Base-by-base conservation (phyloP, 2,329 filamentous ascomycete species). In the Aspergillus chevalieri region DNA sequence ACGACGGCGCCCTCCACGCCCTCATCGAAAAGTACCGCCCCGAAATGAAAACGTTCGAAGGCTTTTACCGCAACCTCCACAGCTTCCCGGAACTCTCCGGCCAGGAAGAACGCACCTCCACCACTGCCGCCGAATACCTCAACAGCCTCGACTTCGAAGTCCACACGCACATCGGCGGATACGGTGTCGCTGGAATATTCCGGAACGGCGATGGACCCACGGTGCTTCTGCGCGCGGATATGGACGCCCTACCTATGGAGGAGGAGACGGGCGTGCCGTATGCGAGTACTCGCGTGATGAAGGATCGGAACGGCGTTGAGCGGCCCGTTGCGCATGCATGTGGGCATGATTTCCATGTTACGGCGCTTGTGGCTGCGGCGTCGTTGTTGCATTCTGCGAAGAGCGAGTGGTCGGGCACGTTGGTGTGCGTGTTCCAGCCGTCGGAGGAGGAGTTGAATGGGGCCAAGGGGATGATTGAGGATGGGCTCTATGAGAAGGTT, bases 301-400 rank as follows among this genome's bases (percentile, higher is more conserved):
- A 66, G 28, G 74, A 77, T 54, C 50, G 62, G 2, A 72, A 78
- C 7, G 79, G 79, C 0, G 61, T 69, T 0, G 67, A 73, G 47
- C 76, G 76, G 47, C 77, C 79, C 0, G 78, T 83, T 0, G 86
- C 86, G 83, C 84, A 86, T 63, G 83, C 82, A 19, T 86, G 83
- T 61, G 84, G 83, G 0, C 83, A 86, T 57, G 82, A 85, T 56
- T 80, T 84, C 70, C 83, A 87, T 60, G 78, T 85, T 22, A 74
- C 80, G 0, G 69, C 71, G 28, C 68, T 86, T 3, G 70, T 86
- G 1, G 83, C 76, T 0, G 77, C 78, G 0, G 75, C 80, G 0
- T 70, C 77, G 17, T 68, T 76, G 0, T 65, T 86, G 2, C 57
- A 73, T 12, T 59, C 63, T 0, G 64, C 69, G 0, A 68, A 66